A percentile compares a stretch with the other conserved stretches of the same genome.
Conservation (phyloP, 2,329 filamentous ascomycete genomes). For the Stylonectria norvegica region DNA sequence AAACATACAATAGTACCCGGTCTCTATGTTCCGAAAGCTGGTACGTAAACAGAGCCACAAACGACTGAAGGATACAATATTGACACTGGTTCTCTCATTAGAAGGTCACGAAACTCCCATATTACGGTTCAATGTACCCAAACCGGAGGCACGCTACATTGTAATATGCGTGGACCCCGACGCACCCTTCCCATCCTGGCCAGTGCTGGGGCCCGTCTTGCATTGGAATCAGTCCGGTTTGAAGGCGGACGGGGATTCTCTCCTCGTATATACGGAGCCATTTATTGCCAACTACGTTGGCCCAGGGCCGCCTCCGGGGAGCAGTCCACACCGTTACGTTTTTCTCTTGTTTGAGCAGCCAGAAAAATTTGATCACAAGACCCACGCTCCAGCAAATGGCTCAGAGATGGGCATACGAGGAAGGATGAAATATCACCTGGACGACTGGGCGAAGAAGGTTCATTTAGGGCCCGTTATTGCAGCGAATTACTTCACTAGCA, state of each 20-base stretch:
- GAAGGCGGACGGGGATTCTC: slow-evolving; percentile 8
- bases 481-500: slow-evolving; percentile 16
- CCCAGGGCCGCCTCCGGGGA: slow-evolving; percentile 44
- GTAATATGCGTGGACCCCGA: slow-evolving; percentile 45
- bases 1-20: slow-evolving; percentile 11
- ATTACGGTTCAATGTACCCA: slow-evolving; percentile 8
- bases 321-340: slow-evolving; percentile 46
- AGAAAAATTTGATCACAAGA: slow-evolving; percentile 8
- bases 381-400: slow-evolving; percentile 34
- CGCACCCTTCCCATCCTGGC: slow-evolving; percentile 41
- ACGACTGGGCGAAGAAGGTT: slow-evolving; percentile 44
- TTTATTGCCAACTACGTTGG: slow-evolving; percentile 41
- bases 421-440: slow-evolving; percentile 43
- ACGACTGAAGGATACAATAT: neutral
- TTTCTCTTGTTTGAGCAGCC: slow-evolving; percentile 51
- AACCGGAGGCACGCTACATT: slow-evolving; percentile 32
- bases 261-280: slow-evolving; percentile 11
- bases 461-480: slow-evolving; percentile 36
- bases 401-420: slow-evolving; percentile 32
- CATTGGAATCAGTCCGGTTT: slow-evolving; percentile 47
- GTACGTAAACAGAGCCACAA: slow-evolving; percentile 3
- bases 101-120: slow-evolving; percentile 7
- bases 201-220: slow-evolving; percentile 42
- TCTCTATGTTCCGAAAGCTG: slow-evolving; percentile 14
- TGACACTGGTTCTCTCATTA: neutral